These are phyloP conservation scores for Dendryphion nanum DNA, from an alignment of 2,329 filamentous ascomycete species.

Conservation along the genomic window DNA sequence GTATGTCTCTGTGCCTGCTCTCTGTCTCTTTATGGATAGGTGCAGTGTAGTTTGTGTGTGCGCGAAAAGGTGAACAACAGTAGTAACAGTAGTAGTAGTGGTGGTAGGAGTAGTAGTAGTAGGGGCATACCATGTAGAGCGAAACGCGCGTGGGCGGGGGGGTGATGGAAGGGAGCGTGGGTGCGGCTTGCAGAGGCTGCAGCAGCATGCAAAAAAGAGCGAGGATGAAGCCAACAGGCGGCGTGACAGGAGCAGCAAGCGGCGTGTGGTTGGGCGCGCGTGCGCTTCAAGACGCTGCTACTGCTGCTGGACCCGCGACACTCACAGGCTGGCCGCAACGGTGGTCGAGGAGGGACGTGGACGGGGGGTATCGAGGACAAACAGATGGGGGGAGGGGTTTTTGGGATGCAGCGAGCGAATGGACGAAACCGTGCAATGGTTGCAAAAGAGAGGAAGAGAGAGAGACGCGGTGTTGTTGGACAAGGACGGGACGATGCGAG, in stretches of 20 bases:
- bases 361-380: conserved; percentile 28
- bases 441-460: conserved; percentile 7
- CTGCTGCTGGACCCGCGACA: too few relatives aligned
- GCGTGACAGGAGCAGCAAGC: conserved; percentile 16
- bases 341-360: too few relatives aligned
- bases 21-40: too few relatives aligned
- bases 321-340: too few relatives aligned
- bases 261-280: background rate
- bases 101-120: too few relatives aligned
- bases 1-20: too few relatives aligned
- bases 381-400: conserved; percentile 11
- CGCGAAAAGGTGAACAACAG: too few relatives aligned
- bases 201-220: conserved; percentile 35
- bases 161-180: conserved; percentile 28
- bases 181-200: conserved; percentile 40
- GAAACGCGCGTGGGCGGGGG: conserved; percentile 36
- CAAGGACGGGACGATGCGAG: conserved; percentile 16
- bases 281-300: too few relatives aligned
- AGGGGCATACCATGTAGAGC: conserved; percentile 45
- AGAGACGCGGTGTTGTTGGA: conserved; percentile 6
- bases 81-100: too few relatives aligned
- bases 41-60: too few relatives aligned
- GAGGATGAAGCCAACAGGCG: conserved; percentile 32
- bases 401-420: conserved; percentile 6
- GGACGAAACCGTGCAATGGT: conserved; percentile 8